Percentiles rank a stretch among this genome's conserved stretches.
Evolutionary conservation across 257 asterid genomes (phyloP).

Genomic region (Forsythia viridissima): DNA sequence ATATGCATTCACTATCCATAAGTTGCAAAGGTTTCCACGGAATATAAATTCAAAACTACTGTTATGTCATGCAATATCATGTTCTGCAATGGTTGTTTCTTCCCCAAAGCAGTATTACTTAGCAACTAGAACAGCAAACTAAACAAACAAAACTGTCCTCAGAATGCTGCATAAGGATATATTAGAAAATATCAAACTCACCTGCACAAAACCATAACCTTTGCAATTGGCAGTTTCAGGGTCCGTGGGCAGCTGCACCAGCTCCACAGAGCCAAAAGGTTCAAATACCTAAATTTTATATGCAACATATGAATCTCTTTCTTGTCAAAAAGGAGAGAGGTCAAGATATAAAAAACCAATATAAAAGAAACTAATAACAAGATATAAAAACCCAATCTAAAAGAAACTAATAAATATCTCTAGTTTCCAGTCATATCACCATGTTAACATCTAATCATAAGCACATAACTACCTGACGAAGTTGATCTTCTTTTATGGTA

Average conservation of each 20-base stretch:
- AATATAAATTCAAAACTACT: constrained; percentile 1
- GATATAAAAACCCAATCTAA: neutral
- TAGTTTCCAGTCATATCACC: constrained; percentile 12
- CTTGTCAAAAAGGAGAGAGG: neutral
- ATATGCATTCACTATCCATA: constrained; percentile 9
- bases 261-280: constrained; percentile 69
- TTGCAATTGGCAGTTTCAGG: constrained; percentile 60
- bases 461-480: constrained; percentile 54
- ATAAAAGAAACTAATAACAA: constrained; percentile 3
- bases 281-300: constrained; percentile 56
- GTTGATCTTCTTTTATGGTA: constrained; percentile 67
- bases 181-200: constrained; percentile 30
- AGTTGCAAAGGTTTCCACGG: constrained; percentile 10
- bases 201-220: constrained; percentile 77
- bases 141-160: constrained; percentile 13
- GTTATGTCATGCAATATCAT: constrained; percentile 1
- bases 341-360: neutral
- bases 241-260: constrained; percentile 71
- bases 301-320: neutral
- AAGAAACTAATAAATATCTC: constrained; percentile 3
- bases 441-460: constrained; percentile 17
- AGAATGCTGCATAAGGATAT: constrained; percentile 6
- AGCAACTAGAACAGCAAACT: constrained; percentile 21
- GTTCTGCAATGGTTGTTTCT: neutral
- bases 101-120: constrained; percentile 4